Base-by-base conservation (phyloP, 2,329 filamentous ascomycete genomes). In the Cadophora gregata region DNA sequence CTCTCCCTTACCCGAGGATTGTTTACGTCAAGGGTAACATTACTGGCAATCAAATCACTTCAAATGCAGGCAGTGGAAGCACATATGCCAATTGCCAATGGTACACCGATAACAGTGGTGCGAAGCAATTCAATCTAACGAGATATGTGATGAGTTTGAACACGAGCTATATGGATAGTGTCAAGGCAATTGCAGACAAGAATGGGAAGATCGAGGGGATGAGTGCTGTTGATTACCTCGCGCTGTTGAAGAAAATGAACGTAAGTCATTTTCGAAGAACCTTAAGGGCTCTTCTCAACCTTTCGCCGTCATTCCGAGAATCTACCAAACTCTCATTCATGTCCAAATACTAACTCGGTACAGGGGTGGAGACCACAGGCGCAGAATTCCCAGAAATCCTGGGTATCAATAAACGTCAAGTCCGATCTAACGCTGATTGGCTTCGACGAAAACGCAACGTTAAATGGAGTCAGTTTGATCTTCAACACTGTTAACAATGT, bases 111-210 rank as follows among this genome's bases (percentile, higher is more conserved):
- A 55, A 55, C 31, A 31, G 60, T 6, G 48, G 24, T 1, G 60
- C 21, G n/a, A 63, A 63, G n/a, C 29, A 55, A 29, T 63, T 63
- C 36, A 63, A 63, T 45, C 53, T 63, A n/a, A 63, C 60, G 3
- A 53, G 60, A 45, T 55, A 63, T 55, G 31, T 63, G n/a, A 63
- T 63, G 60, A 63, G 60, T 31, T 42, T 63, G 33, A 63, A 63
- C 16, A 14, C 47, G 48, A 63, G n/a, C 7, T 63, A 55, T 19
- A 63, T 63, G 60, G 60, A 63, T 42, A 25, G 48, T 16, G 60
- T 63, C 3, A 55, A 38, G 9, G n/a, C 31, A 3, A 31, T 33
- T 33, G 47, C 42, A 3, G 48, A 38, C n/a, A 63, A 31, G 21
- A 55, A 55, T 42, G 60, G 48, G 48, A 63, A 48, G 48, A 33